These are phyloP conservation scores for Silene noctiflora DNA, from an alignment of 179 eudicot species.

Conservation along the genomic window DNA sequence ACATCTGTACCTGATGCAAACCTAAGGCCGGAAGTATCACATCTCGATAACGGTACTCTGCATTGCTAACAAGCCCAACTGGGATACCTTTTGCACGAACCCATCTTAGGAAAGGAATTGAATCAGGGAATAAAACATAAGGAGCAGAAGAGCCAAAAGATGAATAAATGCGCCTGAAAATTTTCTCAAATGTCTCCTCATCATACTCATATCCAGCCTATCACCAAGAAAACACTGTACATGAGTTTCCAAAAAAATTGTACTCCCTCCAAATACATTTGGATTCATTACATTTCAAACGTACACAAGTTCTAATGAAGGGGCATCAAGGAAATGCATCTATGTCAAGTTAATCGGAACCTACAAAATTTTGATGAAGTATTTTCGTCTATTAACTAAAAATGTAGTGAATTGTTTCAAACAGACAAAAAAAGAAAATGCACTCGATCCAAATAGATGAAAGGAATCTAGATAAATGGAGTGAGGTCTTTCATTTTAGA, in stretches of 20 bases:
- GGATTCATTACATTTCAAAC: background rate
- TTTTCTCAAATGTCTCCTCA: conserved; percentile 88
- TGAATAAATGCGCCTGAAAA: conserved; percentile 82
- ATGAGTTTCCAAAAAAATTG: conserved; percentile 3
- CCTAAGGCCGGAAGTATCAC: conserved; percentile 90
- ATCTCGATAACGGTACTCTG: conserved; percentile 87
- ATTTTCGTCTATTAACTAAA: background rate
- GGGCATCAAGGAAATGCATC: background rate
- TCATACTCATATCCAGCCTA: conserved; percentile 95
- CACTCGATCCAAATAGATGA: background rate
- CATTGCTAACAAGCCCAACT: conserved; percentile 89
- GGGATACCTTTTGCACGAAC: conserved; percentile 57
- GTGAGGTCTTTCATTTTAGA: background rate
- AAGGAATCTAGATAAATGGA: background rate
- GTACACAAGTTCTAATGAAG: background rate
- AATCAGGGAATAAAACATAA: conserved; percentile 71
- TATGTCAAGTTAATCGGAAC: background rate
- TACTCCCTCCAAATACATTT: background rate
- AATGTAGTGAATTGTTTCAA: no score
- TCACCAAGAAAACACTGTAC: conserved; percentile 18
- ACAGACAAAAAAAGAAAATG: no score
- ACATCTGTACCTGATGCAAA: conserved; percentile 55
- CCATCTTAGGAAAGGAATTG: conserved; percentile 87
- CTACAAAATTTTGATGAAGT: background rate
- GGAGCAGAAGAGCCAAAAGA: conserved; percentile 95